Evolutionary conservation across 148 eudicot genomes (phyloP), one percentile per base, ranked within the genome.

Genomic region (Bassia scoparia): DNA sequence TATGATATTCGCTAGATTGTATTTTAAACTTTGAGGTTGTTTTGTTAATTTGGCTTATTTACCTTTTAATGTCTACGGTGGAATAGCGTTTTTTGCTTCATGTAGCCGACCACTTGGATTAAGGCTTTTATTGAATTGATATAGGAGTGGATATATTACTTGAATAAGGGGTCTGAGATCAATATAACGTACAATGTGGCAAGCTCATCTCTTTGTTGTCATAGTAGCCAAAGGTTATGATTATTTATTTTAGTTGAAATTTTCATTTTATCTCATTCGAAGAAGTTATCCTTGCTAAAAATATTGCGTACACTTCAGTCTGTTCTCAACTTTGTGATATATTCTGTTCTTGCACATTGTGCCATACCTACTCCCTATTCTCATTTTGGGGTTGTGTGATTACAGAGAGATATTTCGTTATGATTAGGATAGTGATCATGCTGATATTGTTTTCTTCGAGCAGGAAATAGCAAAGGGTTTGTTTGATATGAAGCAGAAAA

Each of bases 221-320:
- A 69, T 90, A 66, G 80, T 92, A 83, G 93, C 89, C 17, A 74
- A 92, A 92, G 98, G 98, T 88, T n/a, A 82, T 46, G 74, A 29
- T 33, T 58, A 30, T 37, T n/a, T 53, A 76, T 79, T 26, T 21
- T 15, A 24, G 21, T 17, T 26, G 35, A 44, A 33, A 35, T 76
- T 71, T 43, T 56, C 44, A 38, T 49, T 58, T 18, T 23, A 21
- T 66, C 38, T 53, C 29, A 48, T 17, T 12, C 59, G n/a, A 33
- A 34, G 35, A 30, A 13, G 29, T 18, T 61, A 38, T 17, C 48
- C 26, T 7, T 31, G 16, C 7, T 43, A 59, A 31, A 31, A 0
- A 3, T 56, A 17, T 34, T 5, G 29, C 35, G 10, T 3, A 21
- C 24, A 56, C 46, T 33, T 34, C 24, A 15, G 14, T 26, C 4